Conservation (phyloP, 2,329 filamentous ascomycete genomes). For the Pyrenophora teres region DNA sequence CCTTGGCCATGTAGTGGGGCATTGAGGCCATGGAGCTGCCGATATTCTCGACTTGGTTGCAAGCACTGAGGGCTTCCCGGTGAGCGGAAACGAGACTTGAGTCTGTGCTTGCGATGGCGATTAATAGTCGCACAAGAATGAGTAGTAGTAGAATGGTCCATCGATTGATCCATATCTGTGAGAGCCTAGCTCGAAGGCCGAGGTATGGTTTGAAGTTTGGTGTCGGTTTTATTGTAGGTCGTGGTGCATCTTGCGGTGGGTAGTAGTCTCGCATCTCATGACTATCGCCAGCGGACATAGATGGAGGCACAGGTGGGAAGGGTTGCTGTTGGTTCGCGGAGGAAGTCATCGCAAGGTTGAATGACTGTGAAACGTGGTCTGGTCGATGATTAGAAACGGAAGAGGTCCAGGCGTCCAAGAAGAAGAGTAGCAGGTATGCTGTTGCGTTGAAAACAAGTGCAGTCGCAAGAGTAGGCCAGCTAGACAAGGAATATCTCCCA, state of each 20-base stretch:
- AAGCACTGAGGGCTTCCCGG: conserved; percentile 81
- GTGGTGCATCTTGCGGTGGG: conserved; percentile 59
- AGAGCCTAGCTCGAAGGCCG: conserved; percentile 83
- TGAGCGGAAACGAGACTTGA: conserved; percentile 77
- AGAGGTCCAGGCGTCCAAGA: conserved; percentile 3
- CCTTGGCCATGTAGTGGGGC: conserved; percentile 90
- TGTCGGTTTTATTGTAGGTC: conserved; percentile 65
- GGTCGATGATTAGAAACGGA: conserved; percentile 36
- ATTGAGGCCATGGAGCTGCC: conserved; percentile 97
- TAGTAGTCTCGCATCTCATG: conserved; percentile 67
- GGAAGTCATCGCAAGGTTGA: conserved; percentile 51
- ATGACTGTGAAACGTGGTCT: conserved; percentile 41
- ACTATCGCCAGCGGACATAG: conserved; percentile 62
- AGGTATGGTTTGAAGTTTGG: conserved; percentile 86
- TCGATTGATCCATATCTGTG: conserved; percentile 95
- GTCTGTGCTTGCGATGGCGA: conserved; percentile 74
- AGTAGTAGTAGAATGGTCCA: conserved; percentile 92
- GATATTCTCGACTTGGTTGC: conserved; percentile 87
- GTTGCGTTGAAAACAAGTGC: conserved; percentile 5
- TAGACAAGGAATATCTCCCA: conserved; percentile 35
- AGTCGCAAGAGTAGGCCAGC: conserved; percentile 24
- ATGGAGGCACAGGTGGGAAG: conserved; percentile 61
- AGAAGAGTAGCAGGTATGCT: neutral
- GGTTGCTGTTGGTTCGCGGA: conserved; percentile 59
- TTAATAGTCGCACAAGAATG: conserved; percentile 78